Conservation (phyloP, 306 rosid genomes). For the Begonia masoniana region DNA sequence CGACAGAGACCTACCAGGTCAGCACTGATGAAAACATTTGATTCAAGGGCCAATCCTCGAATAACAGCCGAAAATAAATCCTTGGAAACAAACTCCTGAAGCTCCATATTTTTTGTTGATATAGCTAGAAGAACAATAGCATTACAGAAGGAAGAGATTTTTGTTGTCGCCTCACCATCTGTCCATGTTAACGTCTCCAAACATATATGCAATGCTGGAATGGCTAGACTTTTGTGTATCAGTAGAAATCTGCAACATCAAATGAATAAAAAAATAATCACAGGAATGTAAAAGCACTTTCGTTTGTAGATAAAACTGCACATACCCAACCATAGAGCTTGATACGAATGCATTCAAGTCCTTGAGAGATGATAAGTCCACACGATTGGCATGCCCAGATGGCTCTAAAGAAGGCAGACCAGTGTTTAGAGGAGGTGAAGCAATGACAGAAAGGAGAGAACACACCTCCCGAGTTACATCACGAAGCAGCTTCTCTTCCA, state of each 20-base stretch:
- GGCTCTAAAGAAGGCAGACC: slow-evolving; percentile 83
- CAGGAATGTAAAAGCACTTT: slow-evolving; percentile 9
- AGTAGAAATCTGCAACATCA: slow-evolving; percentile 53
- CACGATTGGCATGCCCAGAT: slow-evolving; percentile 66
- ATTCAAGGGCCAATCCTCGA: slow-evolving; percentile 80
- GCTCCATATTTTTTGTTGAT: slow-evolving; percentile 48
- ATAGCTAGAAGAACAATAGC: slow-evolving; percentile 46
- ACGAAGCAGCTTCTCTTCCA: slow-evolving; percentile 84
- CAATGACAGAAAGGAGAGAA: slow-evolving; percentile 54
- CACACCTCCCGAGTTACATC: slow-evolving; percentile 85
- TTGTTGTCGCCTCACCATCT: slow-evolving; percentile 72
- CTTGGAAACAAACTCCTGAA: slow-evolving; percentile 56
- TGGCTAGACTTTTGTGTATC: slow-evolving; percentile 60
- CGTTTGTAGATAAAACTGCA: background rate
- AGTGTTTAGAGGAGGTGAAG: slow-evolving; percentile 58
- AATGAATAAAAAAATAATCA: slow-evolving; percentile 2
- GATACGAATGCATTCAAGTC: slow-evolving; percentile 55
- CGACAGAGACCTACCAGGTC: slow-evolving; percentile 83
- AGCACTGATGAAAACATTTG: slow-evolving; percentile 82
- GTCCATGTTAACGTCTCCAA: slow-evolving; percentile 81
- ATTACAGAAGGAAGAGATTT: slow-evolving; percentile 63
- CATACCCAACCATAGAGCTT: slow-evolving; percentile 89
- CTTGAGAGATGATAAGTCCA: slow-evolving; percentile 49
- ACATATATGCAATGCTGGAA: slow-evolving; percentile 58
- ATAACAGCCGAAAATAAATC: slow-evolving; percentile 81